Evolutionary conservation across 1,284 basidiomycete genomes (phyloP).

Genomic region (Wallemia ichthyophaga): DNA sequence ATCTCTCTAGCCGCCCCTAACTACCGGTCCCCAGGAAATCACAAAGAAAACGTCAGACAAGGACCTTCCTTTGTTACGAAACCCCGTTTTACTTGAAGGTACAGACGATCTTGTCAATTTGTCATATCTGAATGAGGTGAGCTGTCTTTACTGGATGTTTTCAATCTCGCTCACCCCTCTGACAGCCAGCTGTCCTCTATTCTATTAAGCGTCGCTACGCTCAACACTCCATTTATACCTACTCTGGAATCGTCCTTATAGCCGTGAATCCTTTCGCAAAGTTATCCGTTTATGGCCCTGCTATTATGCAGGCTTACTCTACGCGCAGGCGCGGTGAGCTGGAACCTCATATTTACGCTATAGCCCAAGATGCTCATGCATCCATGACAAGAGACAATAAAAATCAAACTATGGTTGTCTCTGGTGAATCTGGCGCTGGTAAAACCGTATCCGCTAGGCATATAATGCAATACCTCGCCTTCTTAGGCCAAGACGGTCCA

Average conservation of each 20-base stretch:
- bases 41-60: slow-evolving; percentile 42
- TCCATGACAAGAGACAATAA: slow-evolving; percentile 82
- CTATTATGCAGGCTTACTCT: slow-evolving; percentile 91
- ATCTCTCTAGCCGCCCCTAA: slow-evolving; percentile 4
- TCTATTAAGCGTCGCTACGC: slow-evolving; percentile 91
- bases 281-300: slow-evolving; percentile 69
- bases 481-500: slow-evolving; percentile 35
- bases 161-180: background rate
- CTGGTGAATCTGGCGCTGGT: slow-evolving; percentile 93
- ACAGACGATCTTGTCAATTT: slow-evolving; percentile 93
- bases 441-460: slow-evolving; percentile 83
- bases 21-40: slow-evolving; percentile 26
- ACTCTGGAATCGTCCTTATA: slow-evolving; percentile 91
- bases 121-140: slow-evolving; percentile 91
- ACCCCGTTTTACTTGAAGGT: slow-evolving; percentile 82
- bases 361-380: slow-evolving; percentile 95
- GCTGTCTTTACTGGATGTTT: slow-evolving; percentile 19
- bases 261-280: slow-evolving; percentile 96
- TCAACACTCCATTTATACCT: slow-evolving; percentile 92
- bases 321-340: slow-evolving; percentile 74
- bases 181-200: slow-evolving; percentile 38
- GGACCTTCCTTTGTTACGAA: slow-evolving; percentile 66
- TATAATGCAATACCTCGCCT: slow-evolving; percentile 95
- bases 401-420: slow-evolving; percentile 97
- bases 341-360: slow-evolving; percentile 93